A percentile compares a stretch with the other conserved stretches of the same genome.
phyloP scores from a whole-genome alignment of 306 rosid species.

The Senna tora region DNA sequence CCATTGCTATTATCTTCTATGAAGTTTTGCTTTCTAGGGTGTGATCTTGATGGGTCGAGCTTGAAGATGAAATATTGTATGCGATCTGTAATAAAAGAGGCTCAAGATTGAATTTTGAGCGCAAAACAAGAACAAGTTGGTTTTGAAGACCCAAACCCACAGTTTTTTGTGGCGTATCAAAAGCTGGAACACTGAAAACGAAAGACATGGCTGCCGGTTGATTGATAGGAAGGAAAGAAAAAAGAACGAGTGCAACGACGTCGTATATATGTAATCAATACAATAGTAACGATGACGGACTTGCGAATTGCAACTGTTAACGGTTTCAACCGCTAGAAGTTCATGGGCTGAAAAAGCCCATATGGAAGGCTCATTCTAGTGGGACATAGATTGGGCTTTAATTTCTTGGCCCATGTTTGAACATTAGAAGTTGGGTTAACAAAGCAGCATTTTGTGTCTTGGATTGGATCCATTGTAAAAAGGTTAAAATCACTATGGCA shows the following conservation, averaged over 20 bases:
- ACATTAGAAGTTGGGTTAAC: not conserved
- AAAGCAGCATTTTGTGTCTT: no score
- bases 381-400: not conserved
- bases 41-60: not conserved
- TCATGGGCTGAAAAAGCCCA: conserved; percentile 9
- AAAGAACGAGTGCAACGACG: not conserved
- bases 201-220: not conserved
- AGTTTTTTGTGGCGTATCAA: not conserved
- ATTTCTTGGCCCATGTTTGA: not conserved
- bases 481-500: no score
- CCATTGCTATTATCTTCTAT: conserved; percentile 51
- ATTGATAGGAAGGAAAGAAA: no score
- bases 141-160: conserved; percentile 16
- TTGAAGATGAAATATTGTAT: not conserved
- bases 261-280: conserved; percentile 3
- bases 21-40: not conserved
- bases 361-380: not conserved
- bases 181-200: not conserved
- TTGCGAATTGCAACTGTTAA: no score
- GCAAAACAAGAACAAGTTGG: not conserved
- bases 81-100: not conserved
- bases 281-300: not conserved
- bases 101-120: not conserved
- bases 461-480: no score
- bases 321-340: not conserved